Percentiles rank a stretch among this genome's conserved stretches.
phyloP scores from a whole-genome alignment of 1,284 basidiomycete species.

The Ceratobasidium theobromae region DNA sequence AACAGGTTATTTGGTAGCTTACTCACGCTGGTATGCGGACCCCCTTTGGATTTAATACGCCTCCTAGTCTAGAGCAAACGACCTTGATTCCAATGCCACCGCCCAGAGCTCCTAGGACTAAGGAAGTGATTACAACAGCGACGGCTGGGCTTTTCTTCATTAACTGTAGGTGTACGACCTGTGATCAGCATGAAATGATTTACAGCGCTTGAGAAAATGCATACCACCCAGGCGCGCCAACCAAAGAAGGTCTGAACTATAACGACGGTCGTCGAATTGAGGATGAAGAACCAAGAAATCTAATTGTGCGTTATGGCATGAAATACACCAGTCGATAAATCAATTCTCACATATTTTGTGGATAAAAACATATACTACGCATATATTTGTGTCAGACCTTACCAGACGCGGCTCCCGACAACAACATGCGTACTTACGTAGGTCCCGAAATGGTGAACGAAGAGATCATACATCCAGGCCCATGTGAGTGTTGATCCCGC shows the following conservation, averaged over 20 bases:
- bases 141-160: neutral
- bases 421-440: conserved; percentile 1
- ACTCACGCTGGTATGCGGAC: neutral
- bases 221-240: conserved; percentile 4
- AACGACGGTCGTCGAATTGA: neutral
- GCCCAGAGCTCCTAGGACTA: neutral
- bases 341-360: neutral
- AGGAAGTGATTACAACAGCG: neutral
- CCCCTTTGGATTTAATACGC: neutral
- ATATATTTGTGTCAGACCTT: neutral
- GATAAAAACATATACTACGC: neutral
- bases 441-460: neutral
- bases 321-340: neutral
- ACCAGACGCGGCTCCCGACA: neutral
- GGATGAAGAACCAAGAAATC: neutral
- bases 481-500: neutral
- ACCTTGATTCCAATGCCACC: neutral
- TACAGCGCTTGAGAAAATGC: neutral
- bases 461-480: conserved; percentile 5
- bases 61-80: neutral
- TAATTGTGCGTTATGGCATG: neutral
- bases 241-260: neutral
- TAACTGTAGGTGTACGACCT: neutral
- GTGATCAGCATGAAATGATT: neutral
- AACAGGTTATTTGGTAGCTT: neutral